Evolutionary conservation across 805 yeast species (phyloP).

Genomic region (Starmera dryadoides): DNA sequence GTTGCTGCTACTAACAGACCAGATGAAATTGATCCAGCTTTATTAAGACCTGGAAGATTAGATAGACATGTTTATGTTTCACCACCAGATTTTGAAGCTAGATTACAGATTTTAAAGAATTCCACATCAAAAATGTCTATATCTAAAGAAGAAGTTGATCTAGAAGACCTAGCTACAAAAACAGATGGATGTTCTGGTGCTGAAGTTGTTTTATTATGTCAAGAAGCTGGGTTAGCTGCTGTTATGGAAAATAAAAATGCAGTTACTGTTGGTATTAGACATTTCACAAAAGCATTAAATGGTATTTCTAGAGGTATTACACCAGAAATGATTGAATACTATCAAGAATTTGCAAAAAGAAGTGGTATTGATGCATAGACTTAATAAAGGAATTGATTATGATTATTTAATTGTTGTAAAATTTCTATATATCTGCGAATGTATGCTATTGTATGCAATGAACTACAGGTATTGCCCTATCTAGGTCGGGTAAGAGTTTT

Average conservation of each 20-base stretch:
- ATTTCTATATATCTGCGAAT: no score
- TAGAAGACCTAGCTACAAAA: constrained; percentile 44
- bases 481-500: no score
- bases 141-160: constrained; percentile 34
- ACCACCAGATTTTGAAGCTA: constrained; percentile 82
- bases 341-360: constrained; percentile 35
- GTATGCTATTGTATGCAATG: no score
- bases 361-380: constrained; percentile 14
- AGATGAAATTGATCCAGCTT: constrained; percentile 85
- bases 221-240: constrained; percentile 94
- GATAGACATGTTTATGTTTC: constrained; percentile 90
- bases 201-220: constrained; percentile 85
- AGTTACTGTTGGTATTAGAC: constrained; percentile 45
- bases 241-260: constrained; percentile 70
- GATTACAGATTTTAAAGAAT: constrained; percentile 70
- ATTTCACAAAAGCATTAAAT: constrained; percentile 63
- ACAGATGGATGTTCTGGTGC: constrained; percentile 97
- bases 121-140: constrained; percentile 60
- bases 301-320: constrained; percentile 78
- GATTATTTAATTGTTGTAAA: neutral
- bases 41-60: constrained; percentile 90
- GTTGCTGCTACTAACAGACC: constrained; percentile 98
- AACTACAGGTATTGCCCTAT: no score
- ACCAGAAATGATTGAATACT: constrained; percentile 75
- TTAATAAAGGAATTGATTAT: neutral